These are phyloP conservation scores for Diddensiella caesifluorescens DNA, from an alignment of 805 yeast species.

Conservation along the genomic window DNA sequence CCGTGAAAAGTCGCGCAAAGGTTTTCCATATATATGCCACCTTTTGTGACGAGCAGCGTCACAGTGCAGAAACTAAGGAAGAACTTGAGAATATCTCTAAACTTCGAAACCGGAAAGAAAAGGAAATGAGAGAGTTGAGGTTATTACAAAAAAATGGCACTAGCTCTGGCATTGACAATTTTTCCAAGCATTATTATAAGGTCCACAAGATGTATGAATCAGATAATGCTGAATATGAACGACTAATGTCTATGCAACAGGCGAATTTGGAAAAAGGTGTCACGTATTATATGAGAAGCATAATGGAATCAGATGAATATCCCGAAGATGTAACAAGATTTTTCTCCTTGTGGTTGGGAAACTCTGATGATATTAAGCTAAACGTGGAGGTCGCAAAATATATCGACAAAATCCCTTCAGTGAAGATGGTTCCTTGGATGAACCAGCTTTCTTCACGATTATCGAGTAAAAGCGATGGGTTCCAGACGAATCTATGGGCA, in stretches of 20 bases:
- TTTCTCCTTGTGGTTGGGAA: constrained; percentile 78
- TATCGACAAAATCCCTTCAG: constrained; percentile 45
- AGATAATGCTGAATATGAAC: constrained; percentile 45
- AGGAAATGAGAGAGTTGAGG: constrained; percentile 44
- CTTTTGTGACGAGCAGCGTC: constrained; percentile 65
- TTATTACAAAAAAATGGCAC: constrained; percentile 40
- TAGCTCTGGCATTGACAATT: neutral
- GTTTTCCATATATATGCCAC: constrained; percentile 59
- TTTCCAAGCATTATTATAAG: constrained; percentile 25
- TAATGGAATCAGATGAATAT: constrained; percentile 40
- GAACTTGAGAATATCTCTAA: constrained; percentile 40
- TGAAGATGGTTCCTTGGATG: constrained; percentile 71
- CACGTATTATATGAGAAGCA: constrained; percentile 51
- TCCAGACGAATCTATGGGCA: constrained; percentile 50
- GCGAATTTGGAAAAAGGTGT: constrained; percentile 50
- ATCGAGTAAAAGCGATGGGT: constrained; percentile 42
- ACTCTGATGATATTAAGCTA: constrained; percentile 41
- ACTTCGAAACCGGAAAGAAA: constrained; percentile 32
- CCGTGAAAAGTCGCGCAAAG: constrained; percentile 33
- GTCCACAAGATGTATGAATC: constrained; percentile 34
- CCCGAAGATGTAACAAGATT: constrained; percentile 66
- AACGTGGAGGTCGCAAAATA: constrained; percentile 39
- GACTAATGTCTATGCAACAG: constrained; percentile 36
- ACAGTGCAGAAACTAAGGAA: constrained; percentile 40
- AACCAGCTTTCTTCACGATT: constrained; percentile 75